A percentile compares a stretch with the other conserved stretches of the same genome.
phyloP scores from a whole-genome alignment of 2,329 filamentous ascomycete genomes.

The Penicillium sclerotiorum region DNA sequence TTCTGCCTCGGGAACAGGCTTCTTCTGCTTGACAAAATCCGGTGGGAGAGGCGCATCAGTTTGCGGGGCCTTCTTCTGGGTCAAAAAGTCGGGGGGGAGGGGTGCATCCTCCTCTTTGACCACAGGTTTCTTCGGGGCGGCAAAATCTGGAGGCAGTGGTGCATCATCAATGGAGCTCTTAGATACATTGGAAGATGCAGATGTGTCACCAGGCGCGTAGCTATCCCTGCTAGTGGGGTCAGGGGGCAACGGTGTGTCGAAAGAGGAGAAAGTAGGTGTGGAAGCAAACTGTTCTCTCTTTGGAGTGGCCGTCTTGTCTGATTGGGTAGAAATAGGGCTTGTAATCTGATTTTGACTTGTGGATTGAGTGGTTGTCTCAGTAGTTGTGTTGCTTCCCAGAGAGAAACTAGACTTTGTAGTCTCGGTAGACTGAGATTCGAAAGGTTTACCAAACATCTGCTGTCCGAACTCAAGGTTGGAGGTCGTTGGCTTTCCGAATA shows the following conservation, averaged over 20 bases:
- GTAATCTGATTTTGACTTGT: conserved; percentile 25
- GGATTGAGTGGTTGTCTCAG: conserved; percentile 3
- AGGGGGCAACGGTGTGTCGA: conserved; percentile 49
- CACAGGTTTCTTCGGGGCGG: conserved; percentile 6
- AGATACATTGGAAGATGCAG: conserved; percentile 48
- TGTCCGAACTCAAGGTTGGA: too few relatives aligned
- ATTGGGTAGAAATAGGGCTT: conserved; percentile 34
- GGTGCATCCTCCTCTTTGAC: conserved; percentile 23
- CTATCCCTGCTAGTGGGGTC: conserved; percentile 50
- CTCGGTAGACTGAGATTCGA: conserved; percentile 29
- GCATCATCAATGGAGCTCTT: conserved; percentile 45
- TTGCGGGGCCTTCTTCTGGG: not conserved
- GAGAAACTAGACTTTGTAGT: conserved; percentile 36
- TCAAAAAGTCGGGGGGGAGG: conserved; percentile 27
- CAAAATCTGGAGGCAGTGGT: conserved; percentile 37
- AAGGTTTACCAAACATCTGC: conserved; percentile 3
- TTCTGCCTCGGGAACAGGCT: not conserved
- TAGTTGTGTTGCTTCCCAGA: conserved; percentile 27
- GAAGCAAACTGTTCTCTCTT: conserved; percentile 38
- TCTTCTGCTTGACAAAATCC: conserved; percentile 15
- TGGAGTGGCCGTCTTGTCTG: conserved; percentile 37
- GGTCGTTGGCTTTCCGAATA: conserved; percentile 36
- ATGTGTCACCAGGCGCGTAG: conserved; percentile 53
- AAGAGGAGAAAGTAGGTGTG: conserved; percentile 32
- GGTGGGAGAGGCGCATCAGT: conserved; percentile 28